Evolutionary conservation across 208 protist genomes (phyloP).

Genomic region (Leptomonas pyrrhocoris): DNA sequence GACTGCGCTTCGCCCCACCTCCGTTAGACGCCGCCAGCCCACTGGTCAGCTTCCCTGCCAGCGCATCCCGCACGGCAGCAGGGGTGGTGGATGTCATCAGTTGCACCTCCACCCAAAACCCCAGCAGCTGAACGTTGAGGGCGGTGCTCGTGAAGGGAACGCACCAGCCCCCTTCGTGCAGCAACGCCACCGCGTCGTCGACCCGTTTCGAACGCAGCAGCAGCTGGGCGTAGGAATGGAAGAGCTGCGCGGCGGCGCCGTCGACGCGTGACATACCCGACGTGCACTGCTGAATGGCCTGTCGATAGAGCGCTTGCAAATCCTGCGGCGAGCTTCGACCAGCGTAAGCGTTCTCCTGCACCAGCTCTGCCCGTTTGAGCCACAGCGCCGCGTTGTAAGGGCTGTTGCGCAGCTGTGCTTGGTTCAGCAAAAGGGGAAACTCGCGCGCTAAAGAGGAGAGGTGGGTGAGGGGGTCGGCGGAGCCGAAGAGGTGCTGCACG

Average conservation of each 20-base stretch:
- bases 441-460: constrained; percentile 42
- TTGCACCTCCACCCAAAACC: constrained; percentile 60
- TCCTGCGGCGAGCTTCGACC: constrained; percentile 34
- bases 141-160: constrained; percentile 52
- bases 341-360: constrained; percentile 50
- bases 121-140: constrained; percentile 69
- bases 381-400: constrained; percentile 56
- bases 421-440: constrained; percentile 70
- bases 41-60: constrained; percentile 29
- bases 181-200: constrained; percentile 43
- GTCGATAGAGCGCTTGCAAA: constrained; percentile 53
- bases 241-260: constrained; percentile 63
- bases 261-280: constrained; percentile 51
- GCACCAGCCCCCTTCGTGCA: constrained; percentile 67
- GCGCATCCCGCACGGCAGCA: constrained; percentile 4
- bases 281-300: constrained; percentile 74
- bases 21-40: constrained; percentile 3
- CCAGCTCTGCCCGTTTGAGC: constrained; percentile 81
- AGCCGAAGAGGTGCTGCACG: constrained; percentile 36
- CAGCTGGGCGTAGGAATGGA: constrained; percentile 46
- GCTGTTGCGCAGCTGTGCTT: constrained; percentile 60
- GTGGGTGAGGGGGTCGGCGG: constrained; percentile 40
- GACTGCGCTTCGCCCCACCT: constrained; percentile 21
- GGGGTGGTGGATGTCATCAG: constrained; percentile 31
- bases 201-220: constrained; percentile 40